These are phyloP conservation scores for Circinella umbellata DNA, from an alignment of 371 early-diverging fungal species.

Conservation along the genomic window DNA sequence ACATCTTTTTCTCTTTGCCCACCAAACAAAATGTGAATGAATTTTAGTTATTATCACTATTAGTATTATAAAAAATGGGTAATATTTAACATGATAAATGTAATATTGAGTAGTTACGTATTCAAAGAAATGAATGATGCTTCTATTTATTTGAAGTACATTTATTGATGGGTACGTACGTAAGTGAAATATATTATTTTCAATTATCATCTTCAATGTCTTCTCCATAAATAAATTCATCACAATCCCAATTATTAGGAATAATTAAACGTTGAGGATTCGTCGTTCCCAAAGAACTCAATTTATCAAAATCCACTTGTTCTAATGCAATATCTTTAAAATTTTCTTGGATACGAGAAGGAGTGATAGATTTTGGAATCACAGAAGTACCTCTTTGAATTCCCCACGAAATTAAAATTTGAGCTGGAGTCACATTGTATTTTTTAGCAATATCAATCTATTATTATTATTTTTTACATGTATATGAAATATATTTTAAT, in stretches of 20 bases:
- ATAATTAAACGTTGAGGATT: neutral
- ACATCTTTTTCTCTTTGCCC: too few species aligned
- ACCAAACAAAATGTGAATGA: too few species aligned
- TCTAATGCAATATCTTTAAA: constrained; percentile 50
- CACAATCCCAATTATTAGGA: neutral
- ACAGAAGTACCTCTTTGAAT: constrained; percentile 59
- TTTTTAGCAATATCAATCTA: constrained; percentile 64
- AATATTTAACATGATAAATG: too few species aligned
- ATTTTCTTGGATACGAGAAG: constrained; percentile 56
- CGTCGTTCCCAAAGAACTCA: neutral
- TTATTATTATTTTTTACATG: neutral
- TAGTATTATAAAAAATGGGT: too few species aligned
- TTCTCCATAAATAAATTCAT: too few species aligned
- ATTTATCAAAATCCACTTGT: constrained; percentile 30
- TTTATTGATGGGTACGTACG: too few species aligned
- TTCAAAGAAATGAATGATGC: too few species aligned
- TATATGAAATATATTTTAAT: neutral
- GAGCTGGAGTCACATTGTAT: constrained; percentile 69
- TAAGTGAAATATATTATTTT: too few species aligned
- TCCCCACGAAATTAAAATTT: constrained; percentile 80
- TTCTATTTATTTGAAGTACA: too few species aligned
- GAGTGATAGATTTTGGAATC: constrained; percentile 58
- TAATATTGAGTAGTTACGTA: too few species aligned
- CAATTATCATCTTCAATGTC: too few species aligned
- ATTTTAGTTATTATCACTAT: too few species aligned